These are phyloP conservation scores for Kuraishia ogatae DNA, from an alignment of 805 yeast genomes.

Conservation along the genomic window DNA sequence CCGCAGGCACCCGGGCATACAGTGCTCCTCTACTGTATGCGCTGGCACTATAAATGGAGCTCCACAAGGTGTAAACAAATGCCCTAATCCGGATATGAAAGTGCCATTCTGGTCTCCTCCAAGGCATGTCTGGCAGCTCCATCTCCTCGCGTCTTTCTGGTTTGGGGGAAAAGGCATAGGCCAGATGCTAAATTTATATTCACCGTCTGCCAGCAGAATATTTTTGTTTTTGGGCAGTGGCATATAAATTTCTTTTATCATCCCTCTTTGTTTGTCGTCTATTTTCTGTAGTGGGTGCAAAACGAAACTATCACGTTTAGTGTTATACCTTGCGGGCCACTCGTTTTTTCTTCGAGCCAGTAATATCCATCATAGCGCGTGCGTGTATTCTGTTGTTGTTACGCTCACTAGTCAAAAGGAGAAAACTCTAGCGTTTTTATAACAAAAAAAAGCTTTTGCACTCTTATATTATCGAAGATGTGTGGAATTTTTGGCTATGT, in stretches of 20 bases:
- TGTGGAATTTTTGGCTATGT: conserved; percentile 98
- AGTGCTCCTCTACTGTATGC: neutral
- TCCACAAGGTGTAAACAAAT: neutral
- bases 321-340: neutral
- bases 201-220: neutral
- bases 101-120: neutral
- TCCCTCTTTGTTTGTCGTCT: neutral
- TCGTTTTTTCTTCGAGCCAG: neutral
- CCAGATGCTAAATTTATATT: neutral
- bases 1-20: neutral
- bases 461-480: neutral
- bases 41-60: neutral
- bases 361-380: neutral
- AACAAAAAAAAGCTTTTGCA: neutral
- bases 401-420: no score
- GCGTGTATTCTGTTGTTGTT: neutral
- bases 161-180: neutral
- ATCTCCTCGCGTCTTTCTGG: neutral
- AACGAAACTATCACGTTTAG: neutral
- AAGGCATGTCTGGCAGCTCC: neutral
- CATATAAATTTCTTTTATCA: neutral
- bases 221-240: no score
- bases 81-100: neutral
- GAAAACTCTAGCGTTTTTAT: neutral
- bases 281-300: neutral